Conservation (phyloP, 768 basidiomycete species). For the Tephrocybe sp. region DNA sequence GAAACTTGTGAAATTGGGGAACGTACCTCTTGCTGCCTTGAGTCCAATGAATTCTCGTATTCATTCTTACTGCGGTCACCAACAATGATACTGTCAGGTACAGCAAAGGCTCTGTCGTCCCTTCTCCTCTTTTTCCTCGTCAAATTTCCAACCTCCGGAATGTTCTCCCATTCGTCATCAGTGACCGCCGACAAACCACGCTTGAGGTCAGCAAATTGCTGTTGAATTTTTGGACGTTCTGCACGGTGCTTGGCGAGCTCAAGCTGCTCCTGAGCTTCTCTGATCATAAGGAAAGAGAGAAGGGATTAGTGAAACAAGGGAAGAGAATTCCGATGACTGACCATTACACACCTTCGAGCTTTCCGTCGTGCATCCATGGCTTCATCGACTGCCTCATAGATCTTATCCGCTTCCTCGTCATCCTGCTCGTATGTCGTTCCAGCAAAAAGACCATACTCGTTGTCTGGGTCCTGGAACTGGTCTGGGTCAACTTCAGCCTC, state of each 20-base stretch:
- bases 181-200: slow-evolving; percentile 82
- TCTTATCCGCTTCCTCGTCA: slow-evolving; percentile 95
- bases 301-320: slow-evolving; percentile 24
- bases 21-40: slow-evolving; percentile 72
- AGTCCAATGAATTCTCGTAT: slow-evolving; percentile 75
- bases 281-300: slow-evolving; percentile 19
- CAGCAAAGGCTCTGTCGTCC: slow-evolving; percentile 84
- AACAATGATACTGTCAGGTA: slow-evolving; percentile 91
- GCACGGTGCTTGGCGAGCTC: slow-evolving; percentile 65
- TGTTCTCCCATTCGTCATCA: slow-evolving; percentile 90
- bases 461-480: slow-evolving; percentile 95
- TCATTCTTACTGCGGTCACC: slow-evolving; percentile 75
- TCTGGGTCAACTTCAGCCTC: slow-evolving; percentile 87
- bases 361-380: slow-evolving; percentile 87
- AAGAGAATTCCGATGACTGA: slow-evolving; percentile 33
- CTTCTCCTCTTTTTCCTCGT: slow-evolving; percentile 86
- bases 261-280: slow-evolving; percentile 29
- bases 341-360: slow-evolving; percentile 68
- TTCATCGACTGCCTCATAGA: slow-evolving; percentile 89
- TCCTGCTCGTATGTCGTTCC: slow-evolving; percentile 96
- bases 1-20: background rate
- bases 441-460: slow-evolving; percentile 93
- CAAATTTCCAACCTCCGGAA: slow-evolving; percentile 95
- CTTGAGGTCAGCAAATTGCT: slow-evolving; percentile 94
- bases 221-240: slow-evolving; percentile 91